Percentiles rank a stretch among this genome's conserved stretches.
Conservation (phyloP, 1,284 basidiomycete genomes). For the Tilletiopsis washingtonensis region DNA sequence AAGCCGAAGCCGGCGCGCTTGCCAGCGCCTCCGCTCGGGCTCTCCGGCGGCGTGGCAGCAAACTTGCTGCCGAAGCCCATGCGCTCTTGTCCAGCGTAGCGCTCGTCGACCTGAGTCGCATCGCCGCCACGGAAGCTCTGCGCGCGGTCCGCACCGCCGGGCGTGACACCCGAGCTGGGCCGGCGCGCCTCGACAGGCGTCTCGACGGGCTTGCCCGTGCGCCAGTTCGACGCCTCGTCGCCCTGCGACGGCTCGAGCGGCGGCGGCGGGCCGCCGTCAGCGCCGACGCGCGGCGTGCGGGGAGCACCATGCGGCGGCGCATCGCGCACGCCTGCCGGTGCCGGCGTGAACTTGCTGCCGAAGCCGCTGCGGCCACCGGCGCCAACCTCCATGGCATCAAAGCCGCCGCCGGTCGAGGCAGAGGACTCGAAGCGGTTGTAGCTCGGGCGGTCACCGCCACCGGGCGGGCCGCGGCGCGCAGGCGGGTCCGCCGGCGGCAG, state of each 20-base stretch:
- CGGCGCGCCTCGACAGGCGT: conserved; percentile 8
- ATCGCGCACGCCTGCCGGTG: conserved; percentile 1
- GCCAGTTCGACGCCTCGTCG: conserved; percentile 40
- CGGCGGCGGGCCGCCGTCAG: conserved; percentile 5
- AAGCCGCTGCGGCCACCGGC: conserved; percentile 42
- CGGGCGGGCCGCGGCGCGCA: conserved; percentile 7
- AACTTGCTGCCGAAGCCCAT: conserved; percentile 43
- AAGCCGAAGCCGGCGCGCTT: conserved; percentile 3
- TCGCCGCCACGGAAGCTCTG: conserved; percentile 9
- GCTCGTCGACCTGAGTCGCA: conserved; percentile 34
- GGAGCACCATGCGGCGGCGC: neutral
- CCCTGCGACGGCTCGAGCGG: conserved; percentile 32
- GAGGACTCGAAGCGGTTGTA: conserved; percentile 13
- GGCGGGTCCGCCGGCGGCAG: conserved; percentile 48
- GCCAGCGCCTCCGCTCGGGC: conserved; percentile 5
- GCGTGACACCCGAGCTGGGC: neutral
- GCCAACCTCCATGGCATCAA: conserved; percentile 41
- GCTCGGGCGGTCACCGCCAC: conserved; percentile 13
- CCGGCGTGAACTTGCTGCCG: conserved; percentile 30
- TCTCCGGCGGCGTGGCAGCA: conserved; percentile 29
- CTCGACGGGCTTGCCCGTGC: conserved; percentile 42
- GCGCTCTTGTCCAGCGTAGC: conserved; percentile 33
- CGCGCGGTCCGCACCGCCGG: neutral
- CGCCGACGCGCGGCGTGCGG: neutral
- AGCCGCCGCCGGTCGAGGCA: conserved; percentile 19